These are phyloP conservation scores for Fusarium incarnatum DNA, from an alignment of 2,329 filamentous ascomycete genomes.

Conservation along the genomic window DNA sequence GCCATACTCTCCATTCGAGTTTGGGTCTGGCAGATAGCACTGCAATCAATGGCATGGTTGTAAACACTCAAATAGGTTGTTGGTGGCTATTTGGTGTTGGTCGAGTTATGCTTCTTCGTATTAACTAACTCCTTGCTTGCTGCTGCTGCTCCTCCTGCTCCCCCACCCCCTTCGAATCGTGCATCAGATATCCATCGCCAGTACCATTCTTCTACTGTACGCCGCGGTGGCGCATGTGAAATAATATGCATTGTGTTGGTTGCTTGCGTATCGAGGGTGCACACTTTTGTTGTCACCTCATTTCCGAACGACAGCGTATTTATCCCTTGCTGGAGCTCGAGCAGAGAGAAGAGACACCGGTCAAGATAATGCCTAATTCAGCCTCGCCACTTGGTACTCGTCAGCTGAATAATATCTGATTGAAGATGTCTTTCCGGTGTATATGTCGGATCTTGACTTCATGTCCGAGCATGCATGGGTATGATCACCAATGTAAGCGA, in stretches of 20 bases:
- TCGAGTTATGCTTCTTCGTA: slow-evolving; percentile 25
- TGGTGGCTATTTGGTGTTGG: slow-evolving; percentile 17
- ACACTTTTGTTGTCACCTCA: slow-evolving; percentile 2
- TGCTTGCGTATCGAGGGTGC: slow-evolving; percentile 23
- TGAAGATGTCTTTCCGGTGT: slow-evolving; percentile 12
- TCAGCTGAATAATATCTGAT: slow-evolving; percentile 19
- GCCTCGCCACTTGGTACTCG: slow-evolving; percentile 9
- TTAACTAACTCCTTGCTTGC: slow-evolving; percentile 14
- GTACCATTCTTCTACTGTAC: slow-evolving; percentile 1
- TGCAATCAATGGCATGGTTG: not conserved
- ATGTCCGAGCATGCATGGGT: slow-evolving; percentile 2
- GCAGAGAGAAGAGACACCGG: slow-evolving; percentile 22
- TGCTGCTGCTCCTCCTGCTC: not conserved
- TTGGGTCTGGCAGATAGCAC: not conserved
- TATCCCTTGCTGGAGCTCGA: slow-evolving; percentile 3
- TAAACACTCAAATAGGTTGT: slow-evolving; percentile 15
- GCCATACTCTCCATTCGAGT: not conserved
- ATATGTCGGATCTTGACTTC: slow-evolving; percentile 8
- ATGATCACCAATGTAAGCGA: not conserved
- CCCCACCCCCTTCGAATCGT: slow-evolving; percentile 16
- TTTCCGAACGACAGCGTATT: slow-evolving; percentile 1
- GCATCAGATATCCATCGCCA: slow-evolving; percentile 5
- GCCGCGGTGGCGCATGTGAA: slow-evolving; percentile 23
- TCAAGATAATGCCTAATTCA: not conserved
- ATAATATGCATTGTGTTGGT: slow-evolving; percentile 25